Conservation (phyloP, 805 yeast species). For the Nakazawaea wyomingensis region DNA sequence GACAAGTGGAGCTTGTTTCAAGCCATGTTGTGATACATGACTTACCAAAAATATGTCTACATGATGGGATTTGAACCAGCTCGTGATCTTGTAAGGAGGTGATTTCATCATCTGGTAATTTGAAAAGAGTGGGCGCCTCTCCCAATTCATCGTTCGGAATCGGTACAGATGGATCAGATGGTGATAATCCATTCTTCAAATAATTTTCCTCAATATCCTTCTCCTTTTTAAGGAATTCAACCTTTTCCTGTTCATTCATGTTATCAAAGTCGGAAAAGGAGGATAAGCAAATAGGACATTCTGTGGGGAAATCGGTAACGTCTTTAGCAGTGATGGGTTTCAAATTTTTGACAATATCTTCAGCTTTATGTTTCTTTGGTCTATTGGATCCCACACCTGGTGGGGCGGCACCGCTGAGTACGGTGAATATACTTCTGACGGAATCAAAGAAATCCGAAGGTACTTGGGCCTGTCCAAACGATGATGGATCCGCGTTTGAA, state of each 20-base stretch:
- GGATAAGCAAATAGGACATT: slow-evolving; percentile 1
- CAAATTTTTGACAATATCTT: neutral
- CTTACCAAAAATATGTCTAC: slow-evolving; percentile 79
- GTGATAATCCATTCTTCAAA: neutral
- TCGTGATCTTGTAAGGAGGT: slow-evolving; percentile 38
- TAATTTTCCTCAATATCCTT: neutral
- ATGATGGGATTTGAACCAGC: slow-evolving; percentile 64
- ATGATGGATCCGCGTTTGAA: neutral
- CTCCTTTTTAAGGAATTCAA: neutral
- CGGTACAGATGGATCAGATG: neutral
- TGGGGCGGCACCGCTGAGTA: neutral
- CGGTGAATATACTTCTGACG: neutral
- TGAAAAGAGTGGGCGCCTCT: neutral
- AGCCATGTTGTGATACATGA: slow-evolving; percentile 81
- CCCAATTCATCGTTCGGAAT: neutral
- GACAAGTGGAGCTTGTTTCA: slow-evolving; percentile 64
- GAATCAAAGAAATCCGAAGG: neutral
- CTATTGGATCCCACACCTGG: neutral
- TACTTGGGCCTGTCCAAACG: neutral
- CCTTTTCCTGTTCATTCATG: neutral
- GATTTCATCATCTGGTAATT: slow-evolving; percentile 11
- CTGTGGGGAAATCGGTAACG: slow-evolving; percentile 1
- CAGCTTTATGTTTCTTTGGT: neutral
- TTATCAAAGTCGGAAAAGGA: neutral
- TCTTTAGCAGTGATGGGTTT: neutral